Evolutionary conservation across 257 asterid species (phyloP).

Genomic region (Verbascum thapsus): DNA sequence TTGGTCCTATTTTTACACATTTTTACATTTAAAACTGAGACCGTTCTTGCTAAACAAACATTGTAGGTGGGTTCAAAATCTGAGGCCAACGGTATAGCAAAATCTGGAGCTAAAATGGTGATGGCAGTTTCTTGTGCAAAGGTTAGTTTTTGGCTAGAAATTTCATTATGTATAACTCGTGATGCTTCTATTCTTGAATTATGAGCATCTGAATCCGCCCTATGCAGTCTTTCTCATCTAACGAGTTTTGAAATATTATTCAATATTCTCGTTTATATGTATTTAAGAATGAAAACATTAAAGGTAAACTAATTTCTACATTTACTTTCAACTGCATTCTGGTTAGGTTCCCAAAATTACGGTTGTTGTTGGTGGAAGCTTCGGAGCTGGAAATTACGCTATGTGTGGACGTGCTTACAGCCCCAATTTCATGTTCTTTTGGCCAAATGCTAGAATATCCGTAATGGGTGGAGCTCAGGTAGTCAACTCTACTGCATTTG

Average conservation of each 20-base stretch:
- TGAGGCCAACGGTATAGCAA: slow-evolving; percentile 96
- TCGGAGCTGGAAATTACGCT: slow-evolving; percentile 98
- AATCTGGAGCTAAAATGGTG: slow-evolving; percentile 99
- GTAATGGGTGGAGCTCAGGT: slow-evolving; percentile 99
- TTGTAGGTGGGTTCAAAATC: slow-evolving; percentile 97
- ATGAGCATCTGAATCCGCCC: slow-evolving; percentile 15
- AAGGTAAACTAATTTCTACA: slow-evolving; percentile 1
- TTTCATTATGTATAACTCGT: not conserved
- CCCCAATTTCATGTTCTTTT: slow-evolving; percentile 88
- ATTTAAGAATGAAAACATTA: not conserved
- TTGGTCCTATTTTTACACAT: slow-evolving; percentile 3
- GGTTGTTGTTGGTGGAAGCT: slow-evolving; percentile 89
- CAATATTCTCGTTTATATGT: not conserved
- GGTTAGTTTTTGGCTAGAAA: slow-evolving; percentile 43
- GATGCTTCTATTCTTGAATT: slow-evolving; percentile 3
- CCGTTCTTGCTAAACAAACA: slow-evolving; percentile 27
- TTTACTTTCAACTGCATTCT: slow-evolving; percentile 27
- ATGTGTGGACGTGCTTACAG: slow-evolving; percentile 99
- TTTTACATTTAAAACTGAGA: slow-evolving; percentile 23
- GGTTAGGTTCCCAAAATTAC: slow-evolving; percentile 90
- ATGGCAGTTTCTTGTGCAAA: slow-evolving; percentile 99
- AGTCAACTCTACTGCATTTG: slow-evolving; percentile 11
- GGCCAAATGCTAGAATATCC: slow-evolving; percentile 98
- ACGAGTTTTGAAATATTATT: slow-evolving; percentile 11
- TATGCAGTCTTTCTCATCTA: not conserved